Evolutionary conservation across 257 asterid species (phyloP).

Genomic region (Echium plantagineum): DNA sequence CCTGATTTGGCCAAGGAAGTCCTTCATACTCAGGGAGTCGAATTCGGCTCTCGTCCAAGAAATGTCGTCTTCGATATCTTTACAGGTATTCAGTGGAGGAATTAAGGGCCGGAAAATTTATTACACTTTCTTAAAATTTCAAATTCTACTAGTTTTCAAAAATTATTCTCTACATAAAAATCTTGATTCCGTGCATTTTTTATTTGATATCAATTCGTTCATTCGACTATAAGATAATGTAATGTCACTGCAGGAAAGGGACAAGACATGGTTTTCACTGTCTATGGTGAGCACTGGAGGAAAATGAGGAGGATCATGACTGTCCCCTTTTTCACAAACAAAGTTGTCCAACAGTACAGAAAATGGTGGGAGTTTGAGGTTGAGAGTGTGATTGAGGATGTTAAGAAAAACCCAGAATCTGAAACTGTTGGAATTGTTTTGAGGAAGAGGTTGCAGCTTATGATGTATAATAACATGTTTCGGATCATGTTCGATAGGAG

Average conservation of each 20-base stretch:
- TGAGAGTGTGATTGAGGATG: conserved; percentile 65
- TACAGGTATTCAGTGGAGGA: conserved; percentile 15
- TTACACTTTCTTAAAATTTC: neutral
- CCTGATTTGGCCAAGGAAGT: too few species aligned
- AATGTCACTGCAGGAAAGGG: conserved; percentile 63
- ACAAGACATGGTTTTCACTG: conserved; percentile 93
- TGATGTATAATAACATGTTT: conserved; percentile 92
- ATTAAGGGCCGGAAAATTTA: neutral
- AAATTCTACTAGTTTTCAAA: too few species aligned
- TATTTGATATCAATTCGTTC: neutral
- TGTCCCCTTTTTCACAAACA: conserved; percentile 91
- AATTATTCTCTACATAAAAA: neutral
- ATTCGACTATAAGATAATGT: neutral
- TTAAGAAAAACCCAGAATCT: conserved; percentile 60
- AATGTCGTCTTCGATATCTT: conserved; percentile 85
- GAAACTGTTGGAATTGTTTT: conserved; percentile 67
- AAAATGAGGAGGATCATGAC: conserved; percentile 95
- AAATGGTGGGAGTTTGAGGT: conserved; percentile 82
- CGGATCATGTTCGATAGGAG: conserved; percentile 82
- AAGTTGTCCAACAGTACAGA: too few species aligned
- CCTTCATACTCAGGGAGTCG: too few species aligned
- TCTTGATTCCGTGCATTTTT: neutral
- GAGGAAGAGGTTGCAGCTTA: conserved; percentile 64
- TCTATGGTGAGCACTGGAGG: conserved; percentile 95
- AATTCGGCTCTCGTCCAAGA: conserved; percentile 86